A percentile compares a stretch with the other conserved stretches of the same genome.
phyloP scores from a whole-genome alignment of 164 flowering plant genomes.

The Stephania cephalantha region DNA sequence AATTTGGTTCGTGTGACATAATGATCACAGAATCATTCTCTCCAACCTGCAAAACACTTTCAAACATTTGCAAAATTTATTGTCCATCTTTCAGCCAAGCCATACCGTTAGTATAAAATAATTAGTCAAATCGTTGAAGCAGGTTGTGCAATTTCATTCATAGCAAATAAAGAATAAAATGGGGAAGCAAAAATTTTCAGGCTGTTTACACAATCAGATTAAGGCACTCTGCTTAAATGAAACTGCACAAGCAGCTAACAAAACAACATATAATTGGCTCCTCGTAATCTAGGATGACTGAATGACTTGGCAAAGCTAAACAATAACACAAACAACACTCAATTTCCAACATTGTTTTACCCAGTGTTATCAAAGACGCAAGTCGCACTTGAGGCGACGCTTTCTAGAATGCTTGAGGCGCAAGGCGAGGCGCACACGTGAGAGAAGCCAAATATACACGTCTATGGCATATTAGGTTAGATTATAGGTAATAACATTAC shows the following conservation, averaged over 20 bases:
- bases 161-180: neutral
- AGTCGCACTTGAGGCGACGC: too few species aligned
- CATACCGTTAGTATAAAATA: conserved; percentile 2
- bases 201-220: too few species aligned
- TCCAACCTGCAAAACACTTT: conserved; percentile 49
- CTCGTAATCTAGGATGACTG: neutral
- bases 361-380: too few species aligned
- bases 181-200: too few species aligned
- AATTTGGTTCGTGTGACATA: conserved; percentile 95
- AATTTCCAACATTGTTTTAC: too few species aligned
- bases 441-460: too few species aligned
- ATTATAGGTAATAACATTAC: too few species aligned
- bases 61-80: neutral
- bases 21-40: conserved; percentile 83
- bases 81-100: neutral
- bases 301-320: neutral
- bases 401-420: too few species aligned
- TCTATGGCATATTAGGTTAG: too few species aligned
- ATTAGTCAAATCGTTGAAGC: neutral
- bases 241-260: neutral
- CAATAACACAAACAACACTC: neutral
- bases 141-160: neutral
- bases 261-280: neutral
- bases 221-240: neutral
- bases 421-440: too few species aligned